Evolutionary conservation across 2,329 filamentous ascomycete species (phyloP).

Genomic region (Metarhizium guizhouense): DNA sequence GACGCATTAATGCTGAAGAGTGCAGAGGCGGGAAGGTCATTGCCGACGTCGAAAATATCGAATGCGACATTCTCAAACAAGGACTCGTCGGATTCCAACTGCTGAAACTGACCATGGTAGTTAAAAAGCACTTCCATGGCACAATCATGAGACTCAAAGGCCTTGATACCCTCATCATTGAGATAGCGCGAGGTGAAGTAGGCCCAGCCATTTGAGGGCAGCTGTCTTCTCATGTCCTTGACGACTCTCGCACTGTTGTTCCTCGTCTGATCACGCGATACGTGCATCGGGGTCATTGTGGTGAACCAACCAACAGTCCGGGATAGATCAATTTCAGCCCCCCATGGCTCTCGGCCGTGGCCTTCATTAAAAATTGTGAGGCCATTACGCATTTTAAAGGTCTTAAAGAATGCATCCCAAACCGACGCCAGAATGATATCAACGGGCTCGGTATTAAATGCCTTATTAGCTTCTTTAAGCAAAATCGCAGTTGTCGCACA

Average conservation of each 20-base stretch:
- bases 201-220: conserved; percentile 3
- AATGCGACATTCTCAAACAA: conserved; percentile 7
- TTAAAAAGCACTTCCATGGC: conserved; percentile 6
- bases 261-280: not conserved
- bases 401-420: conserved; percentile 17
- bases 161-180: not conserved
- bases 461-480: conserved; percentile 1
- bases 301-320: conserved; percentile 31
- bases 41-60: conserved; percentile 4
- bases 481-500: not conserved
- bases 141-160: not conserved
- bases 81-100: conserved; percentile 8
- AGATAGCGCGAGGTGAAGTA: conserved; percentile 4
- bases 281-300: conserved; percentile 13
- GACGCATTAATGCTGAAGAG: conserved; percentile 3
- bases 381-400: conserved; percentile 19
- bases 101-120: conserved; percentile 10
- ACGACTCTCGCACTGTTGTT: not conserved
- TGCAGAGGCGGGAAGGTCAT: not conserved
- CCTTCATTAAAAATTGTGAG: conserved; percentile 16
- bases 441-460: conserved; percentile 18
- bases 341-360: conserved; percentile 16
- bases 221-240: conserved; percentile 1
- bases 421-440: conserved; percentile 23
- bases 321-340: conserved; percentile 18